Percentiles rank a stretch among this genome's conserved stretches.
Conservation (phyloP, 176 grass and related monocot species). For the Raddia distichophylla region DNA sequence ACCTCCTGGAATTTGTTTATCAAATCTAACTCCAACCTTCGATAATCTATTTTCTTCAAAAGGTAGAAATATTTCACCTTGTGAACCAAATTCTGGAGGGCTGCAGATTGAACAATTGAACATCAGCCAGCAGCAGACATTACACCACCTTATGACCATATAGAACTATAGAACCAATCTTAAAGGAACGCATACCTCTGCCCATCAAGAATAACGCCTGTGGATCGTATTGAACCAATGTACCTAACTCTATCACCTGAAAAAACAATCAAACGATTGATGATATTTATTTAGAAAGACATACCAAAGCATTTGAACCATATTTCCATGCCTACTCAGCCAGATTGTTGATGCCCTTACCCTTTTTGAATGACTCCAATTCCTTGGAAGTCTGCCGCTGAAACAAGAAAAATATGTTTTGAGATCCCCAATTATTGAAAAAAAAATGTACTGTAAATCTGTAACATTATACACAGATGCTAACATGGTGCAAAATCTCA, state of each 20-base stretch:
- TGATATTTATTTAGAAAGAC: slow-evolving; percentile 22
- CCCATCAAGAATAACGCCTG: slow-evolving; percentile 54
- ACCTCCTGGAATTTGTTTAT: slow-evolving; percentile 81
- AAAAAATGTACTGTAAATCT: neutral
- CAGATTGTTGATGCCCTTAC: slow-evolving; percentile 32
- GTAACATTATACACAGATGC: slow-evolving; percentile 17
- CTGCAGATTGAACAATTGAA: slow-evolving; percentile 55
- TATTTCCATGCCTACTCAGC: neutral
- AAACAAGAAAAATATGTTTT: slow-evolving; percentile 51
- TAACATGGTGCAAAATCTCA: neutral
- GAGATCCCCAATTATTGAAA: slow-evolving; percentile 26
- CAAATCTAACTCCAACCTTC: slow-evolving; percentile 94
- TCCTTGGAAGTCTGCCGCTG: slow-evolving; percentile 82
- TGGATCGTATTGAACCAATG: slow-evolving; percentile 53
- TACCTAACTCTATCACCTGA: slow-evolving; percentile 96
- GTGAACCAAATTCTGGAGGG: slow-evolving; percentile 79
- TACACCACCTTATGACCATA: slow-evolving; percentile 15
- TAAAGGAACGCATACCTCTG: slow-evolving; percentile 38
- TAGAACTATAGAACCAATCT: neutral
- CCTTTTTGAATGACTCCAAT: slow-evolving; percentile 75
- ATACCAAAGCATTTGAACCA: slow-evolving; percentile 17
- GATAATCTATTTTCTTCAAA: slow-evolving; percentile 94
- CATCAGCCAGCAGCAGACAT: slow-evolving; percentile 4
- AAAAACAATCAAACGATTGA: slow-evolving; percentile 39
- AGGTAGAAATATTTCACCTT: slow-evolving; percentile 84